phyloP scores from a whole-genome alignment of 352 stramenopile genomes.

The Peronospora tabacina region DNA sequence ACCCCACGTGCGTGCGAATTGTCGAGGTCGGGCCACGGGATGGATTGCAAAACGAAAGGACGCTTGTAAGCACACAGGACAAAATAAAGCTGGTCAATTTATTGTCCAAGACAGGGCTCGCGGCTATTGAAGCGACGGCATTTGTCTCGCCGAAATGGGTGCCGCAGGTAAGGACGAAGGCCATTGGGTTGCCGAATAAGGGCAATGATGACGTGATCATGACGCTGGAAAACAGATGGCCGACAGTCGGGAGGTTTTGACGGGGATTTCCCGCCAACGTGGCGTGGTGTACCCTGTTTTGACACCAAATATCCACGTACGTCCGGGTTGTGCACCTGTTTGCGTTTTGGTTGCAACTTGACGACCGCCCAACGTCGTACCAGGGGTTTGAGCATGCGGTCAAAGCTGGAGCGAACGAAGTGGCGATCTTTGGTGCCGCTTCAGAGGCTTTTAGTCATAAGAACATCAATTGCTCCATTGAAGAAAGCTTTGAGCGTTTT shows the following conservation, averaged over 20 bases:
- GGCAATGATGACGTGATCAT: conserved; percentile 1
- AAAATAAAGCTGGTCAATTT: conserved; percentile 91
- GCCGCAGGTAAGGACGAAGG: conserved; percentile 57
- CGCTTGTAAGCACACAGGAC: conserved; percentile 73
- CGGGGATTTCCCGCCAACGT: conserved; percentile 61
- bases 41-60: conserved; percentile 94
- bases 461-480: conserved; percentile 97
- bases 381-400: conserved; percentile 86
- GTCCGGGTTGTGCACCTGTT: neutral
- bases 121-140: conserved; percentile 88
- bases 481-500: conserved; percentile 92
- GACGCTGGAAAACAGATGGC: conserved; percentile 82
- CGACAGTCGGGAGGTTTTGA: conserved; percentile 87
- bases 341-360: neutral
- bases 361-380: neutral
- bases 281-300: conserved; percentile 88
- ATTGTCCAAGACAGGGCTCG: conserved; percentile 85
- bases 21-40: conserved; percentile 93
- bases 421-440: conserved; percentile 93
- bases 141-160: conserved; percentile 98
- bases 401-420: conserved; percentile 81
- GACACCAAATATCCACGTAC: conserved; percentile 89
- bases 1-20: conserved; percentile 83
- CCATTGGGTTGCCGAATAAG: neutral
- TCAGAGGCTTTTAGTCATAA: conserved; percentile 93